Conservation (phyloP, 768 basidiomycete genomes). For the Collybia sordida region DNA sequence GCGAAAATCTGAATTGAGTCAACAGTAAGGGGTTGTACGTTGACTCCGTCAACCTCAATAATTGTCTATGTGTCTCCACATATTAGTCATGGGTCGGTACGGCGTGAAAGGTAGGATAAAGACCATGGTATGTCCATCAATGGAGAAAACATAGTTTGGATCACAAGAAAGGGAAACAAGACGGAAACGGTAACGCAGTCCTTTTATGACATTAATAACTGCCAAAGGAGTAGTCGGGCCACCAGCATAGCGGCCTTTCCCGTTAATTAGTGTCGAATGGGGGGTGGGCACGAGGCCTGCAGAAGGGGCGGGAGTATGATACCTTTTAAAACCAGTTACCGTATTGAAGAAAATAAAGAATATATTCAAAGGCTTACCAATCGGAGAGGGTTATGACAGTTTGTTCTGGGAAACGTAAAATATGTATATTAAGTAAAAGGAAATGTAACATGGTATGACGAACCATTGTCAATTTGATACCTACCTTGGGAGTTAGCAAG, state of each 20-base stretch:
- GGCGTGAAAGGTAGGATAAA: constrained; percentile 4
- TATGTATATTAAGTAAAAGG: no score
- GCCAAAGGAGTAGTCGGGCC: constrained; percentile 33
- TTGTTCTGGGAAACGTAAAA: no score
- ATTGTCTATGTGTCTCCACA: constrained; percentile 20
- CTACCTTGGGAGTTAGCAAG: no score
- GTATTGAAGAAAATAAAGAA: constrained; percentile 22
- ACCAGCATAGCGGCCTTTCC: constrained; percentile 40
- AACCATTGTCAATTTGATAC: no score
- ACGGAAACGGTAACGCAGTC: constrained; percentile 51
- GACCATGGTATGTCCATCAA: constrained; percentile 34
- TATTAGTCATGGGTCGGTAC: constrained; percentile 10
- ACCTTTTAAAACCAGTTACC: constrained; percentile 25
- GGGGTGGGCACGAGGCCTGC: constrained; percentile 15
- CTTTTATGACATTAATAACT: constrained; percentile 37
- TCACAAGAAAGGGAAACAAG: constrained; percentile 50
- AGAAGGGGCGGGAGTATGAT: constrained; percentile 24
- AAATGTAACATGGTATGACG: no score
- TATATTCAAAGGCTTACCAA: constrained; percentile 10
- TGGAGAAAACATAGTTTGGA: constrained; percentile 38
- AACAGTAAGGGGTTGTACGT: constrained; percentile 27
- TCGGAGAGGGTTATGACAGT: no score
- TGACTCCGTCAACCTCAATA: constrained; percentile 38
- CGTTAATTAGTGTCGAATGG: constrained; percentile 50
- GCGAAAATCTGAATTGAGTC: constrained; percentile 38